Conservation (phyloP, 2,329 filamentous ascomycete species). For the Diaporthe sp. region DNA sequence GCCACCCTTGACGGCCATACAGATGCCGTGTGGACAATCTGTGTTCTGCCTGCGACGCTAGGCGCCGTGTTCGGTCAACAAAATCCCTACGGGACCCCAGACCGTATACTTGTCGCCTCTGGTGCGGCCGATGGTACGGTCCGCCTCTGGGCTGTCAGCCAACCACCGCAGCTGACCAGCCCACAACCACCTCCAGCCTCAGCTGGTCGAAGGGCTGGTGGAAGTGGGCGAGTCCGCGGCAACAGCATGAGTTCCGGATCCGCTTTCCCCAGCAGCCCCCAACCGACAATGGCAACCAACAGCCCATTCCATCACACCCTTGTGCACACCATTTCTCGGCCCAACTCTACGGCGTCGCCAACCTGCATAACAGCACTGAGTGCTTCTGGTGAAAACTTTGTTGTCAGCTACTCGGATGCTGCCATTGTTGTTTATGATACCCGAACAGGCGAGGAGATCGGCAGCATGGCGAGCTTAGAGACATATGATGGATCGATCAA, state of each 20-base stretch:
- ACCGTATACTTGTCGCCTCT: conserved; percentile 90
- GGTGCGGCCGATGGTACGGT: conserved; percentile 92
- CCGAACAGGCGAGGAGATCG: conserved; percentile 89
- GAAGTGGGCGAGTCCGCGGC: conserved; percentile 82
- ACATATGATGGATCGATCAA: conserved; percentile 88
- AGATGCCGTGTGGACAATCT: conserved; percentile 96
- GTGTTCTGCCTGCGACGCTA: conserved; percentile 87
- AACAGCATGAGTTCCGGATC: conserved; percentile 96
- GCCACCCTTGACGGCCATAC: conserved; percentile 94
- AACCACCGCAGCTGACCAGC: conserved; percentile 87
- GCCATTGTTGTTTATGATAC: conserved; percentile 94
- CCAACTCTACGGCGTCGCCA: conserved; percentile 79
- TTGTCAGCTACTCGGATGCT: conserved; percentile 92
- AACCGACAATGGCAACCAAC: conserved; percentile 86
- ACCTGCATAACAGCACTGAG: conserved; percentile 96
- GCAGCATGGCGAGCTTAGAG: conserved; percentile 92
- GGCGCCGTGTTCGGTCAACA: conserved; percentile 84
- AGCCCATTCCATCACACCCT: conserved; percentile 91
- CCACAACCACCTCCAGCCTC: conserved; percentile 75
- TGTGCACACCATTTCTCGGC: conserved; percentile 85
- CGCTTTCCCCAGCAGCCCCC: conserved; percentile 90
- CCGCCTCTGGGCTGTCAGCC: conserved; percentile 94
- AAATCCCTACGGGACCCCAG: conserved; percentile 82
- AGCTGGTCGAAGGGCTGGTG: conserved; percentile 67
- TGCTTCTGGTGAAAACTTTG: conserved; percentile 85